Evolutionary conservation across 148 eudicot genomes (phyloP), one percentile per base, ranked within the genome.

Genomic region (Cornus florida): DNA sequence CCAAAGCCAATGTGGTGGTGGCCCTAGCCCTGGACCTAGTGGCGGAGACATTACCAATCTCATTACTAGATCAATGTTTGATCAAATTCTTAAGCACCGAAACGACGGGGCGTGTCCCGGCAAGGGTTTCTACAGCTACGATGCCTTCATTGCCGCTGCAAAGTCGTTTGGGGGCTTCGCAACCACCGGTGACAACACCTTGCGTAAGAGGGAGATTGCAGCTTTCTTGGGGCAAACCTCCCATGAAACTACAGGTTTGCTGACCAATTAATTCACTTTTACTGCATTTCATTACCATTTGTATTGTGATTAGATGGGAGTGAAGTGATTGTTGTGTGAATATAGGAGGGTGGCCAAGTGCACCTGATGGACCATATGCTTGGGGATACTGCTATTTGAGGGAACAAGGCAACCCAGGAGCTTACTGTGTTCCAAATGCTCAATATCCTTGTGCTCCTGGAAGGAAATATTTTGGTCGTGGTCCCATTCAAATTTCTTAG

Each of bases 401-500:
- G 57, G 90, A 87, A 73, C 70, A 73, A 1, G 80, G 82, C 0
- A 50, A 28, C 17, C 69, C 82, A 0, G 50, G 28, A 2, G 17
- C 31, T 41, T 84, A 84, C n/a, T 87, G 90, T 50, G 79, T 53
- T 35, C 22, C 62, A 17, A 70, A 43, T 16, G 20, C 71, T 12
- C 77, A 75, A 13, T 87, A 84, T 84, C 90, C 90, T 22, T 87
- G 90, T 59, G 86, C 77, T 39, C 35, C 86, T 5, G 90, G 90
- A 56, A 82, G 68, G 62, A 72, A 32, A 14, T 87, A 87, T 76
- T 84, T 77, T 10, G 90, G 90, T 17, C 86, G 90, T 16, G 90
- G 90, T 12, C 89, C 89, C 4, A 82, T 87, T 48, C 89, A 87
- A 76, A 60, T 87, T 56, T 82, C 89, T 59, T 75, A 84, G 89